Conservation (phyloP, 2,329 filamentous ascomycete species). For the Aphanocladium album region DNA sequence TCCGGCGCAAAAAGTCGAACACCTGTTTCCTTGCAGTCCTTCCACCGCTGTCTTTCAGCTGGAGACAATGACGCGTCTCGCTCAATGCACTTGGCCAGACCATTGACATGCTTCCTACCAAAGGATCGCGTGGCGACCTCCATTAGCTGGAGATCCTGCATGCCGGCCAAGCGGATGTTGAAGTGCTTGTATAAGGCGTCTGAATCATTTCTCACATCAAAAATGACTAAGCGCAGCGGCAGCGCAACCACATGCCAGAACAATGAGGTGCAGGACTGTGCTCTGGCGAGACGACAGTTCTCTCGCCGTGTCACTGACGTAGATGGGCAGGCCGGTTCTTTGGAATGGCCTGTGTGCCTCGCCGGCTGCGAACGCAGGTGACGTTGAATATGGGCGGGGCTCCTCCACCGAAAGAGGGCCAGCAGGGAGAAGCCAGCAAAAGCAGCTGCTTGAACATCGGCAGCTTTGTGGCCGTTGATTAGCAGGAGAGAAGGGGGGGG, state of each 20-base stretch:
- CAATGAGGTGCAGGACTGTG: not conserved
- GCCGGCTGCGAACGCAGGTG: not conserved
- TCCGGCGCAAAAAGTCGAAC: conserved; percentile 34
- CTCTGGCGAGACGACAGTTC: conserved; percentile 3
- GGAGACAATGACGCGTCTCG: conserved; percentile 18
- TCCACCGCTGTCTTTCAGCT: conserved; percentile 22
- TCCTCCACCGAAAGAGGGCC: not conserved
- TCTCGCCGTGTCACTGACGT: not conserved
- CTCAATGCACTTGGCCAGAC: conserved; percentile 28
- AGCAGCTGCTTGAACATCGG: not conserved
- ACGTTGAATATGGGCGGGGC: conserved; percentile 5
- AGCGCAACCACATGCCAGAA: not conserved
- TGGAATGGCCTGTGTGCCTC: not conserved
- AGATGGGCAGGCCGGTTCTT: not conserved
- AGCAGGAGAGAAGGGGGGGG: not conserved
- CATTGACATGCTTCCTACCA: conserved; percentile 16
- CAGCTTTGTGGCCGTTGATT: not conserved
- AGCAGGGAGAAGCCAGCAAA: not conserved
- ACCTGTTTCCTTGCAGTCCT: conserved; percentile 31
- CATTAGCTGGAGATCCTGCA: conserved; percentile 54
- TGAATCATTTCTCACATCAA: conserved; percentile 55
- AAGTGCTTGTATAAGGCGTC: conserved; percentile 48
- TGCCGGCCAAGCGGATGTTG: conserved; percentile 35
- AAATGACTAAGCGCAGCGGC: conserved; percentile 30
- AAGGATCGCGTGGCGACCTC: conserved; percentile 35